Evolutionary conservation across 768 basidiomycete species (phyloP), one percentile per base, ranked within the genome.

Genomic region (Sarcomyxa edulis): DNA sequence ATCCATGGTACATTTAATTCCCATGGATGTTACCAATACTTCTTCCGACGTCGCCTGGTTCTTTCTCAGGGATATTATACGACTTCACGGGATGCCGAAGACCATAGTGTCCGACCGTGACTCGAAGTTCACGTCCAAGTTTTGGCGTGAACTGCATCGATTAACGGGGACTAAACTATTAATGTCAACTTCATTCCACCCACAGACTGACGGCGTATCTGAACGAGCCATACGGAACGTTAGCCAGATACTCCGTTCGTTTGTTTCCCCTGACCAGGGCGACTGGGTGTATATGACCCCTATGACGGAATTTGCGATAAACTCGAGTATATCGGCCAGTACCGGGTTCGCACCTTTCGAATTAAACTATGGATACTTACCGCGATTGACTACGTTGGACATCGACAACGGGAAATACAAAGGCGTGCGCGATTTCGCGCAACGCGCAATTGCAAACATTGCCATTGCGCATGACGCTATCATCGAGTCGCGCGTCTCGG

Each of bases 121-220:
- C 19, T 43, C 54, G 2, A 53, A 62, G 22, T 72, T 69, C 47
- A 66, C 55, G 0, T 59, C 56, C 1, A 39, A 41, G 12, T 67
- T 65, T 46, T 66, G 64, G 64, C 34, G 24, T 6, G 49, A 43
- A 16, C 35, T 57, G 50, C 47, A 55, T 23, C 26, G 35, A 8
- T 16, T 60, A 0, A 11, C 64, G 5, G 59, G 65, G 1, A 46
- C 56, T 1, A 52, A 56, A 20, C 46, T 66, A 0, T 32, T 51
- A 0, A 59, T 69, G 56, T 68, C 51, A 3, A 64, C 52, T 5
- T 60, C 63, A 0, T 69, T 60, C 40, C 69, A 70, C 37, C 67
- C 64, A 0, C 62, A 69, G 35, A 69, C 62, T 1, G 64, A 68
- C 44, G 61, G 64, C 0, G 54, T 53, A 15, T 48, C 55, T 0